These are phyloP conservation scores for Rhodotorula mucilaginosa DNA, from an alignment of 1,284 basidiomycete species.

Conservation along the genomic window DNA sequence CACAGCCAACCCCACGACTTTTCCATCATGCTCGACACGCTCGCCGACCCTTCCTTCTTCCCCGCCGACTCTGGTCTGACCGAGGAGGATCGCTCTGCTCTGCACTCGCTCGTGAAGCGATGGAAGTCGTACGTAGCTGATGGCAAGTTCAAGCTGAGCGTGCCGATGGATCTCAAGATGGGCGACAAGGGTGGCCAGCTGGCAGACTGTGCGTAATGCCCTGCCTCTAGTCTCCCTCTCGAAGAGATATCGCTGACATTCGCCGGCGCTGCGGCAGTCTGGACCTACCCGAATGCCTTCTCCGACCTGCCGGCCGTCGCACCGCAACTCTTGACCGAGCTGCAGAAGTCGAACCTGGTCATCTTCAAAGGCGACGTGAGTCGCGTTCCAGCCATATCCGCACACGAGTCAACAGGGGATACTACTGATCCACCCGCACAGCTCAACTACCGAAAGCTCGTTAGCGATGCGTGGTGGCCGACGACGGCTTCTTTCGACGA, in stretches of 20 bases:
- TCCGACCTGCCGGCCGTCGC: conserved; percentile 70
- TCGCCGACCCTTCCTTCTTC: conserved; percentile 57
- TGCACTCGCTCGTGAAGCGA: conserved; percentile 64
- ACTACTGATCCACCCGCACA: conserved; percentile 14
- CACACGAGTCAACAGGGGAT: not conserved
- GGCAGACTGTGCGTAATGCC: conserved; percentile 38
- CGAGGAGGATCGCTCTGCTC: conserved; percentile 44
- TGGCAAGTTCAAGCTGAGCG: conserved; percentile 72
- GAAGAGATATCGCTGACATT: not conserved
- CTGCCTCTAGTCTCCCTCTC: no score
- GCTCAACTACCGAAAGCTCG: conserved; percentile 60
- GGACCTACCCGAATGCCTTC: conserved; percentile 80
- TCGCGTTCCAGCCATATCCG: not conserved
- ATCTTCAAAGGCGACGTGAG: conserved; percentile 96
- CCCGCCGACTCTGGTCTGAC: conserved; percentile 51
- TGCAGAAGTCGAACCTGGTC: conserved; percentile 71
- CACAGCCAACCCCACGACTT: conserved; percentile 47
- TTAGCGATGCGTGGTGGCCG: conserved; percentile 86
- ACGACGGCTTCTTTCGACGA: conserved; percentile 71
- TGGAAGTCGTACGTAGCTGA: conserved; percentile 69
- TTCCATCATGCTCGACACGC: conserved; percentile 50
- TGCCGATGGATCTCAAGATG: conserved; percentile 64
- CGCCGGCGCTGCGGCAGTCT: conserved; percentile 55
- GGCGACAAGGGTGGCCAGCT: conserved; percentile 52
- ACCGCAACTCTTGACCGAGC: conserved; percentile 59